phyloP scores from a whole-genome alignment of 2,329 filamentous ascomycete genomes.

The Aureobasidium sp. region DNA sequence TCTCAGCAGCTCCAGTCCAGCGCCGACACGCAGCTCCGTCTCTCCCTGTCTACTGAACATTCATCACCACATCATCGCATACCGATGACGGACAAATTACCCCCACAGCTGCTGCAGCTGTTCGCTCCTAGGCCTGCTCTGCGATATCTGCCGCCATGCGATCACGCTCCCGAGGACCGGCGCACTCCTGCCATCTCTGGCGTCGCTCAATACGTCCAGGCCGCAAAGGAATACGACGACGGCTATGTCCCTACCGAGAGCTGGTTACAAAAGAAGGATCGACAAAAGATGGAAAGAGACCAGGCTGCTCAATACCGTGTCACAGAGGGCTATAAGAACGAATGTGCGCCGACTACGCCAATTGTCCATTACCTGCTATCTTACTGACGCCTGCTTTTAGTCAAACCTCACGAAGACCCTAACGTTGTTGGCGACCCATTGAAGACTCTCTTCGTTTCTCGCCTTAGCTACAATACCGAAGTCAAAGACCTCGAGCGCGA shows the following conservation, averaged over 20 bases:
- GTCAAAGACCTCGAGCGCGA: constrained; percentile 87
- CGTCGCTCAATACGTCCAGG: constrained; percentile 66
- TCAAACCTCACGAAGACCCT: constrained; percentile 74
- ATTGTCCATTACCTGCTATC: background rate
- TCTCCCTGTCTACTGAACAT: background rate
- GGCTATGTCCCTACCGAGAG: constrained; percentile 79
- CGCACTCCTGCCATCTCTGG: constrained; percentile 66
- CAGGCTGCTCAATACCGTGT: constrained; percentile 56
- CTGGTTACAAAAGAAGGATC: constrained; percentile 82
- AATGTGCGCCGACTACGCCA: constrained; percentile 12
- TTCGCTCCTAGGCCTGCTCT: constrained; percentile 91
- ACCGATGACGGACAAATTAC: constrained; percentile 82
- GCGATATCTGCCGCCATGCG: constrained; percentile 77
- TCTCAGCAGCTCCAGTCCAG: background rate
- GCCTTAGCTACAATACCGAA: constrained; percentile 81
- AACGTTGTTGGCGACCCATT: constrained; percentile 91
- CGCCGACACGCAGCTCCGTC: background rate
- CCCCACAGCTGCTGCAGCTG: constrained; percentile 82
- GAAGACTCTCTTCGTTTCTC: constrained; percentile 87
- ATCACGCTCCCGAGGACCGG: constrained; percentile 76
- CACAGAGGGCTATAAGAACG: constrained; percentile 54
- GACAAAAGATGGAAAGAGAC: constrained; percentile 74
- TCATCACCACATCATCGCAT: constrained; percentile 14
- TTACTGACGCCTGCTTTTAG: constrained; percentile 37
- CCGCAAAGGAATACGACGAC: constrained; percentile 65